Evolutionary conservation across 148 eudicot genomes (phyloP).

Genomic region (Silene latifolia): DNA sequence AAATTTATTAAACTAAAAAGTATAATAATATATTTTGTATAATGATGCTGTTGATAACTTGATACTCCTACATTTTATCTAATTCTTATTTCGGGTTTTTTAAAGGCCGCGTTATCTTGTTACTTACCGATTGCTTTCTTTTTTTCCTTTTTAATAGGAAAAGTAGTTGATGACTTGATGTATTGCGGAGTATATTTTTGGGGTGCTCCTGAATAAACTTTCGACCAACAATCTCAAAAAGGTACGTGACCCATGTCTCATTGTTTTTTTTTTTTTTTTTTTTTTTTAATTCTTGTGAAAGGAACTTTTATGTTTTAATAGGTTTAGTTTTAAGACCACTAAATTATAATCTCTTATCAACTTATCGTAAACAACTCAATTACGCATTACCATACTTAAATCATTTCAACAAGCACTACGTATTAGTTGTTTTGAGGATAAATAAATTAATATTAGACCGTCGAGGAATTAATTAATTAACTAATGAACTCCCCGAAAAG

Average conservation of each 20-base stretch:
- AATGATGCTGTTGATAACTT: too few species aligned
- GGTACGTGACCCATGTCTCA: background rate
- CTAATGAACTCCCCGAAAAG: constrained; percentile 17
- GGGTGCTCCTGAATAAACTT: background rate
- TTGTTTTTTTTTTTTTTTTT: too few species aligned
- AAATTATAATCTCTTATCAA: too few species aligned
- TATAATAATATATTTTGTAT: too few species aligned
- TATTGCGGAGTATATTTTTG: background rate
- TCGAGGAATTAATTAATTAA: background rate
- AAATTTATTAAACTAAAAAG: background rate
- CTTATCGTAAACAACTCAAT: too few species aligned
- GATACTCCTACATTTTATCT: too few species aligned
- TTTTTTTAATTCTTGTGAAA: background rate
- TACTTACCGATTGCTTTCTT: background rate
- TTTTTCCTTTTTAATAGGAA: background rate
- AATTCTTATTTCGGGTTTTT: too few species aligned
- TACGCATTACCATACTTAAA: too few species aligned
- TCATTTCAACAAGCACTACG: background rate
- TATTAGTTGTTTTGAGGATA: background rate
- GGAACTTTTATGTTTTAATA: too few species aligned
- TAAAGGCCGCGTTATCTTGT: too few species aligned
- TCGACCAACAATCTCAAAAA: background rate
- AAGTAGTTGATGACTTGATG: background rate
- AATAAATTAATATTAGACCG: background rate
- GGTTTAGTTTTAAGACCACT: background rate